Conservation (phyloP, 2,329 filamentous ascomycete species). For the Cytospora paraplurivora region DNA sequence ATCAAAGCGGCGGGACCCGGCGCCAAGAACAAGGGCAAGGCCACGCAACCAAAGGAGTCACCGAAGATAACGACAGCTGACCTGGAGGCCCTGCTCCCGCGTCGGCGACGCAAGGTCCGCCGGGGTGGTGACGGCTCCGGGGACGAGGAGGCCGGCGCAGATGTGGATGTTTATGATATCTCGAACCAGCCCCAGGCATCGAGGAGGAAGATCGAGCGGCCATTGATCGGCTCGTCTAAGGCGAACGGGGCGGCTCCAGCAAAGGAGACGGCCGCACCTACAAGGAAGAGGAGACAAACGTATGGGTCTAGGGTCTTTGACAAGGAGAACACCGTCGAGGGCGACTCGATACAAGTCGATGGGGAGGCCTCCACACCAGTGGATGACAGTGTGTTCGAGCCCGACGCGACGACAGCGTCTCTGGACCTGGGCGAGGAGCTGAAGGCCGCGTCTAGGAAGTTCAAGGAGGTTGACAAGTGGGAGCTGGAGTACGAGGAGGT, state of each 20-base stretch:
- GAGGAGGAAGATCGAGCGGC: conserved; percentile 33
- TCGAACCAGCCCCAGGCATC: conserved; percentile 42
- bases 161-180: conserved; percentile 59
- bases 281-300: conserved; percentile 42
- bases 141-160: conserved; percentile 50
- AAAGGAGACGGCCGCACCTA: conserved; percentile 18
- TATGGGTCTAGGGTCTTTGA: conserved; percentile 54
- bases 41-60: conserved; percentile 37
- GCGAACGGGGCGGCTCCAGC: conserved; percentile 10
- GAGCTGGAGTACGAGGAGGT: conserved; percentile 68
- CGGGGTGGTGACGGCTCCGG: conserved; percentile 46
- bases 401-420: conserved; percentile 37
- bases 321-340: conserved; percentile 57
- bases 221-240: conserved; percentile 20
- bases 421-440: conserved; percentile 55
- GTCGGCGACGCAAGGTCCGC: conserved; percentile 46
- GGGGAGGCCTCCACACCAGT: conserved; percentile 44
- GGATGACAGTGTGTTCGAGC: conserved; percentile 48
- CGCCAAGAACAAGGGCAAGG: conserved; percentile 30
- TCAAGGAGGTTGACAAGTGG: conserved; percentile 70
- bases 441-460: conserved; percentile 62
- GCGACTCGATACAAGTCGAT: conserved; percentile 39
- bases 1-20: conserved; percentile 36
- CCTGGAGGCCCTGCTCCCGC: conserved; percentile 56
- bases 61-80: conserved; percentile 56